These are phyloP conservation scores for Pleurozium schreberi DNA, from an alignment of 225 moss, liverwort and hornwort species.

Conservation along the genomic window DNA sequence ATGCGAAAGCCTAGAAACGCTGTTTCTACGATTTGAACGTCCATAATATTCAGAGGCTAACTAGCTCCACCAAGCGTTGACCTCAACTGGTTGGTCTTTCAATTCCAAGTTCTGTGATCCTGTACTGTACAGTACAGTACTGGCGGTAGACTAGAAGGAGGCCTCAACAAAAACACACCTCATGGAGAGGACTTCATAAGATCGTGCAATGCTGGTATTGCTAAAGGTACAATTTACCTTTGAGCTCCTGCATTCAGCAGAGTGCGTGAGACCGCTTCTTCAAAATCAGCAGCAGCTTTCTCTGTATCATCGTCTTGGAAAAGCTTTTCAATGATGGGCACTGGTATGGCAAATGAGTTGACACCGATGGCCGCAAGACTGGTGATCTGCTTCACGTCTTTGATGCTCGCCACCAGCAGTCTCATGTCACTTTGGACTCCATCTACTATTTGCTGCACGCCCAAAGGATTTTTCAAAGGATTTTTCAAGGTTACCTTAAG, in stretches of 20 bases:
- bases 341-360: conserved; percentile 36
- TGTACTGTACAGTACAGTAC: too few relatives aligned
- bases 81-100: neutral
- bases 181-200: neutral
- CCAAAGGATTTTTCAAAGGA: neutral
- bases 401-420: conserved; percentile 57
- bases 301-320: conserved; percentile 28
- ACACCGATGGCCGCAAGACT: conserved; percentile 40
- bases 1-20: neutral
- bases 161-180: neutral
- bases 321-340: conserved; percentile 28
- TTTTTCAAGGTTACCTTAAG: neutral
- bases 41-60: neutral
- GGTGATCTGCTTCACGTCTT: conserved; percentile 32
- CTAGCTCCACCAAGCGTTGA: neutral
- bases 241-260: neutral
- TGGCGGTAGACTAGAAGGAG: neutral
- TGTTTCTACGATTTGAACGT: neutral
- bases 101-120: neutral
- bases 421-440: conserved; percentile 51
- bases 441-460: conserved; percentile 24
- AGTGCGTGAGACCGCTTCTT: conserved; percentile 36
- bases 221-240: neutral
- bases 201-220: neutral
- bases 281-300: conserved; percentile 30